Conservation (phyloP, 2,329 filamentous ascomycete genomes). For the Phialophora verrucosa region DNA sequence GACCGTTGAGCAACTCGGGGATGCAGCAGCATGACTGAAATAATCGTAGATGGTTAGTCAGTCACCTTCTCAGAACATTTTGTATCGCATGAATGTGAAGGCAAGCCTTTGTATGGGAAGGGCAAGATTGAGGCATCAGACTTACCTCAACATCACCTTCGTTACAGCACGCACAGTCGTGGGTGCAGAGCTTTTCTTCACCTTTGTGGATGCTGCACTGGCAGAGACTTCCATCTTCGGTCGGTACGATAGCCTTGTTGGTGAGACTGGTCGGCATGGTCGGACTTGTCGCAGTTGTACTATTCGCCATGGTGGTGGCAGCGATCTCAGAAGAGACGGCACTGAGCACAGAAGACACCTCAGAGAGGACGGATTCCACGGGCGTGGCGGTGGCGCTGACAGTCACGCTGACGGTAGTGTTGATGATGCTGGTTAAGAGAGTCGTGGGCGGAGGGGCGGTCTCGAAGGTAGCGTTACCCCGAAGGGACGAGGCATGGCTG, state of each 20-base stretch:
- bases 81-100: too few relatives aligned
- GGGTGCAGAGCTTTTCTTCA: not conserved
- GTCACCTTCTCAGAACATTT: not conserved
- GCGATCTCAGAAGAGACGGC: not conserved
- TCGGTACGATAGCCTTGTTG: not conserved
- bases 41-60: not conserved
- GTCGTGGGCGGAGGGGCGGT: not conserved
- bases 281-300: not conserved
- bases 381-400: not conserved
- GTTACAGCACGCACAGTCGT: constrained; percentile 2
- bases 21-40: not conserved
- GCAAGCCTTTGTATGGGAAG: not conserved
- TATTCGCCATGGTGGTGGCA: not conserved
- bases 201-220: not conserved
- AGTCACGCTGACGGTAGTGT: not conserved
- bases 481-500: not conserved
- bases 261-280: not conserved
- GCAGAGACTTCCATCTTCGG: not conserved
- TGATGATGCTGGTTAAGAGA: not conserved
- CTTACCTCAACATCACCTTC: not conserved
- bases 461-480: not conserved
- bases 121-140: not conserved
- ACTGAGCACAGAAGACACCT: not conserved
- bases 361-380: not conserved
- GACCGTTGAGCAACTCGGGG: not conserved